Evolutionary conservation across 257 asterid genomes (phyloP), one percentile per base, ranked within the genome.

Genomic region (Paraleonurus japonicus): DNA sequence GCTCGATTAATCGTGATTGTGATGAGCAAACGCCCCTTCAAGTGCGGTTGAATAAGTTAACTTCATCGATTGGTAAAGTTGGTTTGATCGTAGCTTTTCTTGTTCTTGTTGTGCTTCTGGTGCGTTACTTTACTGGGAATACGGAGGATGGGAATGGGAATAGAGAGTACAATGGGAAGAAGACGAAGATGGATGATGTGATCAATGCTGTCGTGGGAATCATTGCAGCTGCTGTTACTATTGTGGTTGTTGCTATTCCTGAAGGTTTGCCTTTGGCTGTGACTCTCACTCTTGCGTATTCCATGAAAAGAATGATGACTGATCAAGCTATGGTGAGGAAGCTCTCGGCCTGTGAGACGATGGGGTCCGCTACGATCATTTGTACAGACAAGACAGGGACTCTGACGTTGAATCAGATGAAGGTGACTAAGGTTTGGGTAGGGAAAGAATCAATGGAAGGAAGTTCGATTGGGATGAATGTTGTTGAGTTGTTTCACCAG

Each of bases 221-320:
- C 19, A 65, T 81, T 24, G 63, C 85, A 15, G 79, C 75, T 70
- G 85, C 84, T 3, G 85, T 78, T 22, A 81, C 88, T 0, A 81
- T 83, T 20, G 84, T 80, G 3, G 85, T 78, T 12, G 87, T 83
- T 23, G 88, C 84, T 7, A 83, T 81, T 61, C 88, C 88, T 0
- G 85, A 81, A 75, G 88, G 85, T 1, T 67, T 83, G 55, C 81
- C 83, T 7, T 17, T 83, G 53, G 88, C 85, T 4, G 82, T 78
- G 3, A 83, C 85, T 0, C 78, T 83, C 0, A 83, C 85, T n/a
- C 85, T 81, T 13, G 85, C 85, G 1, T 81, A 75, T 28, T 76
- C 81, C 1, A 77, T 81, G 84, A 83, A 78, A 17, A 58, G 82
- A 51, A 81, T 83, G 85, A 81, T 78, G 88, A 63, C 78, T 19